Percentiles rank a stretch among this genome's conserved stretches.
Conservation (phyloP, 2,329 filamentous ascomycete species). For the Arthrobotrys entomopaga region DNA sequence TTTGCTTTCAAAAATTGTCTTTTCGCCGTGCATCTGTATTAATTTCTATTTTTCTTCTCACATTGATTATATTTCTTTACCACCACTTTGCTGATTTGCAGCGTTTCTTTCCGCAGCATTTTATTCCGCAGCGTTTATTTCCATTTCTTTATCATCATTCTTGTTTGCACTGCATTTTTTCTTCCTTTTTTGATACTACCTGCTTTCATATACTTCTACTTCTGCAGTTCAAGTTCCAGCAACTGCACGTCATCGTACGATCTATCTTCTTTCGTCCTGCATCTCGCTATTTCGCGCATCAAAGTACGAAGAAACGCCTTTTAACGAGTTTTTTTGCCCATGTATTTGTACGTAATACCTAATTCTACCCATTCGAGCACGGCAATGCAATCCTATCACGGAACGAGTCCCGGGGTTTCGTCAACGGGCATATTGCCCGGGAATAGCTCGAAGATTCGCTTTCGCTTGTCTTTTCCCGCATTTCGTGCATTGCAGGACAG, state of each 20-base stretch:
- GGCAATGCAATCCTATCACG: constrained; percentile 36
- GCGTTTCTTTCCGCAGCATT: neutral
- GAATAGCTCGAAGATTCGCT: constrained; percentile 6
- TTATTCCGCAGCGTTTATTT: neutral
- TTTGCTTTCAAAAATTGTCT: constrained; percentile 7
- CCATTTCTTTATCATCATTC: too few species aligned
- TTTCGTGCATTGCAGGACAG: constrained; percentile 25
- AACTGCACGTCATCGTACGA: neutral
- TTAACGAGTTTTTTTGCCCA: constrained; percentile 18
- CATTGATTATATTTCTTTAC: neutral
- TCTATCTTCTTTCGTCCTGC: neutral
- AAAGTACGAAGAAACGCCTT: constrained; percentile 18
- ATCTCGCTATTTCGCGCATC: neutral
- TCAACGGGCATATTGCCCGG: constrained; percentile 25
- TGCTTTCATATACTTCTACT: neutral
- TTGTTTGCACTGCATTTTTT: too few species aligned
- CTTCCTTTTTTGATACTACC: too few species aligned
- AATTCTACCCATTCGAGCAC: constrained; percentile 12
- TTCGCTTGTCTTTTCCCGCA: constrained; percentile 36
- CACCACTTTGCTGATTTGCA: neutral
- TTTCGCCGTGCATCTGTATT: constrained; percentile 1
- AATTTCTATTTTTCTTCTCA: constrained; percentile 4
- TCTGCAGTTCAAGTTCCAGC: neutral
- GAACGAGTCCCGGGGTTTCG: constrained; percentile 19
- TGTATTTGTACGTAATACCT: constrained; percentile 49